These are phyloP conservation scores for Euclidium syriacum DNA, from an alignment of 345 rosid species.

Conservation along the genomic window DNA sequence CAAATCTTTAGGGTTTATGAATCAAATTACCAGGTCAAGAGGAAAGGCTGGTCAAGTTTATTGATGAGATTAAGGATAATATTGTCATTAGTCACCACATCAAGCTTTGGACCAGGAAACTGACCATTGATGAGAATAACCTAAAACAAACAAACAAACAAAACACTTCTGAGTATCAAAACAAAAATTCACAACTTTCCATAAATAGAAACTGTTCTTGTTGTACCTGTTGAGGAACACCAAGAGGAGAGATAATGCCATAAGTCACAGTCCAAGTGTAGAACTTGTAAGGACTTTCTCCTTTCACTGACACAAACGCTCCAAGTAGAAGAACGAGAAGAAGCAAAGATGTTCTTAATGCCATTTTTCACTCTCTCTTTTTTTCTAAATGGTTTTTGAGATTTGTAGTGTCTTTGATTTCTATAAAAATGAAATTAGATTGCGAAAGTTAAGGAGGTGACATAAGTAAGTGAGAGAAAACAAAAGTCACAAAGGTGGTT, in stretches of 20 bases:
- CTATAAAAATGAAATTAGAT: constrained; percentile 9
- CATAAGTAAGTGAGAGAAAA: constrained; percentile 20
- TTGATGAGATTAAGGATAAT: constrained; percentile 82
- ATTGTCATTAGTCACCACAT: constrained; percentile 89
- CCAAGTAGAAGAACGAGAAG: constrained; percentile 30
- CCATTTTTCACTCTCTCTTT: constrained; percentile 33
- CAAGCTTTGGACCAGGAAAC: constrained; percentile 94
- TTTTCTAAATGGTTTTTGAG: background rate
- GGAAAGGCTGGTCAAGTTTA: constrained; percentile 93
- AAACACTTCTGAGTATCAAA: background rate
- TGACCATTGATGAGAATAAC: constrained; percentile 95
- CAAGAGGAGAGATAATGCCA: constrained; percentile 72
- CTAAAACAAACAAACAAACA: constrained; percentile 30
- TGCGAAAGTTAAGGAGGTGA: constrained; percentile 13
- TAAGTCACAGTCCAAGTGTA: constrained; percentile 91
- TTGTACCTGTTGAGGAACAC: constrained; percentile 82
- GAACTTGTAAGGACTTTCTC: constrained; percentile 73
- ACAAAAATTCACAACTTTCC: constrained; percentile 1
- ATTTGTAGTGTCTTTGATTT: background rate
- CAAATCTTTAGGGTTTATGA: background rate
- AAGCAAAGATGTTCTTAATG: constrained; percentile 6
- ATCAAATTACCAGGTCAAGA: constrained; percentile 67
- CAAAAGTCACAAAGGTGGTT: constrained; percentile 12
- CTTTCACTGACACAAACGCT: constrained; percentile 40
- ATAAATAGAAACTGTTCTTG: background rate